phyloP scores from a whole-genome alignment of 306 rosid species.

The Quercus gilva region DNA sequence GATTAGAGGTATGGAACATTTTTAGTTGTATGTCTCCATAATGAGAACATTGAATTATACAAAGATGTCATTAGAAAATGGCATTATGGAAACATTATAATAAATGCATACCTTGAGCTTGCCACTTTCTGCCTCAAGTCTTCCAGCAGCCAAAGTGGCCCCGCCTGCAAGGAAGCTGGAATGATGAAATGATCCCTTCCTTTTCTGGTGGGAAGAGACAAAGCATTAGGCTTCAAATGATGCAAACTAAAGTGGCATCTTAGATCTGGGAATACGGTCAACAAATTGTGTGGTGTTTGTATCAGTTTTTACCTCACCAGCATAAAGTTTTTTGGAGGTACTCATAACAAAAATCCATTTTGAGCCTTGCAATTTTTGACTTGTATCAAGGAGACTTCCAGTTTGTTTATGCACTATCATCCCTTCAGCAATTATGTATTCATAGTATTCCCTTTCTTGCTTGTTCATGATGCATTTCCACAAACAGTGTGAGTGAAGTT shows the following conservation, averaged over 20 bases:
- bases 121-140: slow-evolving; percentile 36
- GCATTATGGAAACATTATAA: not conserved
- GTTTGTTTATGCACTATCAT: slow-evolving; percentile 28
- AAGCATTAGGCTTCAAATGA: not conserved
- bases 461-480: slow-evolving; percentile 18
- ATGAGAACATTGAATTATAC: not conserved
- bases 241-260: not conserved
- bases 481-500: not conserved
- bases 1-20: not conserved
- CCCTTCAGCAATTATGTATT: slow-evolving; percentile 36
- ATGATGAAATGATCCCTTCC: slow-evolving; percentile 50
- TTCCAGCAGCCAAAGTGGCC: slow-evolving; percentile 44
- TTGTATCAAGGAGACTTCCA: slow-evolving; percentile 34
- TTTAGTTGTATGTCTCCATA: not conserved
- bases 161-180: slow-evolving; percentile 54
- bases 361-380: slow-evolving; percentile 11
- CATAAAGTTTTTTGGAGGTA: slow-evolving; percentile 29
- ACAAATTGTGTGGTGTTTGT: not conserved
- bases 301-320: slow-evolving; percentile 25
- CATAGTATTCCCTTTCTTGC: slow-evolving; percentile 38
- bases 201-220: slow-evolving; percentile 28
- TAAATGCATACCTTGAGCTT: slow-evolving; percentile 26
- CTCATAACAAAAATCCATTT: slow-evolving; percentile 49
- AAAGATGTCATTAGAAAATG: not conserved
- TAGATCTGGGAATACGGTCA: not conserved